Evolutionary conservation across 441 rosid genomes (phyloP), one percentile per base, ranked within the genome.

Genomic region (Rhodomyrtus psidioides): DNA sequence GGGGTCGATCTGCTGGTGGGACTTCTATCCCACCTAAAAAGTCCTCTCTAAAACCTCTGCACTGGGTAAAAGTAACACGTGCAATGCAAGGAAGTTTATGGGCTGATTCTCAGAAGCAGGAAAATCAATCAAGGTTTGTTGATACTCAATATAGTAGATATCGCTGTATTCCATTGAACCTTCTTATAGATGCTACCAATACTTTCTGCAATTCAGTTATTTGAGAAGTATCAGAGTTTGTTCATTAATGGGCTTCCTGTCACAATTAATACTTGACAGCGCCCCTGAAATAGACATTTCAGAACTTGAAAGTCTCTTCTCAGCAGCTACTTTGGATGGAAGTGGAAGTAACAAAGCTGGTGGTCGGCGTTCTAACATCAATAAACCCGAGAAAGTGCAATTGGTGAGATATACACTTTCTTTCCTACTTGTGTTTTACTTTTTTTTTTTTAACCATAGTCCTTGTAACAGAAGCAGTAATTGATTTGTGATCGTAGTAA

Each of bases 251-350:
- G 79, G 49, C 59, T 76, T 81, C 79, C 24, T 84, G 54, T 87
- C 85, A 55, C 65, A 84, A 89, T 79, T 53, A 85, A 54, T 89
- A 85, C 89, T 89, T 92, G 81, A 85, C 86, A 97, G 99, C 94
- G 94, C 99, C 90, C 99, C 99, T 88, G 99, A 97, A 92, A 97
- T 97, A 89, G 99, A 97, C 91, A 96, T 97, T 91, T 92, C 95
- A 75, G 99, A 97, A 91, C 99, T 96, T 84, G 99, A 95, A 92
- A 96, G 95, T 89, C 94, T 96, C 87, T 97, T 97, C 92, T 95
- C 99, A 82, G 96, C 98, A 49, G 95, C 90, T 90, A 94, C 87
- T 85, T 89, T 92, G 83, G 97, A 96, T 90, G 91, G 93, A 82
- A 90, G 82, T 87, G 90, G 89, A 57, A 86, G 93, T 59, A 93